Evolutionary conservation across 306 rosid genomes (phyloP), one percentile per base, ranked within the genome.

Genomic region (Castanea crenata): DNA sequence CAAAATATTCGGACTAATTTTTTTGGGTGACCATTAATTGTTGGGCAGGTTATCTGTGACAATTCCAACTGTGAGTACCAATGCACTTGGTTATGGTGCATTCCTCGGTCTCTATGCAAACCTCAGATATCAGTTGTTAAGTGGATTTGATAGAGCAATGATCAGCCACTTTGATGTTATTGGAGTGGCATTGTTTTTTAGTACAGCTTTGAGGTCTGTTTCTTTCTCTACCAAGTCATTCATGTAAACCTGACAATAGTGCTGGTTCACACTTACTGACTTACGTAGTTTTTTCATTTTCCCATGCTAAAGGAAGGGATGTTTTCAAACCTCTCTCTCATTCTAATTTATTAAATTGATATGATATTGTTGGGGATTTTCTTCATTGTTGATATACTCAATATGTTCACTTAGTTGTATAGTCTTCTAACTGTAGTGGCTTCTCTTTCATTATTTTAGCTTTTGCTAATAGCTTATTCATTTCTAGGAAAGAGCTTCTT

Each of bases 31-130:
- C 44, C 52, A 6, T 57, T 63, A 78, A 78, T 78, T 71, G 41
- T 87, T 74, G 68, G 67, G 74, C 93, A 93, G 99, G 84, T 83
- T 93, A 90, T 93, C 98, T 51, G 97, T 96, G 81, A 88, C 97
- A 10, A 89, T 93, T 79, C 99, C 99, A 21, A 82, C 88, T 79
- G 89, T 87, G 80, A 89, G 89, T 80, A 87, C 84, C 20, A 96
- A 93, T 81, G 99, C 98, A 0, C 92, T 96, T 74, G 98, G 99
- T 34, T 89, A 93, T 69, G 98, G 99, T 71, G 99, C 99, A 51
- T 96, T 96, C 82, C 96, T 96, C 19, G 99, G 99, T 74, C 97
- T 96, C 62, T 96, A 93, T 81, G 97, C 97, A 11, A 96, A 96
- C 84, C 82, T 93, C 83, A 91, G 99, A 82, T 91, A 96, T 87